Percentiles rank a stretch among this genome's conserved stretches.
Evolutionary conservation across 352 stramenopile genomes (phyloP).

Genomic region (Phytophthora sp.): DNA sequence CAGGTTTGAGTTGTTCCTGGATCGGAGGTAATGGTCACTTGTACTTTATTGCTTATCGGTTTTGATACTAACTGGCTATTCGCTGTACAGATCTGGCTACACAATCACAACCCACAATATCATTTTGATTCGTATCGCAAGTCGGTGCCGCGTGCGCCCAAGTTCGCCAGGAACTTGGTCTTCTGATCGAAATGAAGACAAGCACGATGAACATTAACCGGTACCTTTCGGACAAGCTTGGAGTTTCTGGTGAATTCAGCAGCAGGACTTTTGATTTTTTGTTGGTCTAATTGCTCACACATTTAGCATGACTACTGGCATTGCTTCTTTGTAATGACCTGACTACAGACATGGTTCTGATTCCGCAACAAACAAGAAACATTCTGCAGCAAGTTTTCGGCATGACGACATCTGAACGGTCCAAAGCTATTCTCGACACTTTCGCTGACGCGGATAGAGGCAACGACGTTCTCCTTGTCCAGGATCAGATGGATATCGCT

Average conservation of each 20-base stretch:
- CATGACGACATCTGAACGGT: neutral
- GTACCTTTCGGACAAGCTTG: neutral
- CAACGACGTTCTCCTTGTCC: neutral
- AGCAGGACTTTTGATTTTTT: neutral
- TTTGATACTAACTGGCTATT: neutral
- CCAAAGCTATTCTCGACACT: neutral
- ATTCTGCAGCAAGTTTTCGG: too few species aligned
- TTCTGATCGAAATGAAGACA: slow-evolving; percentile 7
- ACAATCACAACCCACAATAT: neutral
- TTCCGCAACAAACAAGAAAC: too few species aligned
- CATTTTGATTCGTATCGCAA: slow-evolving; percentile 9
- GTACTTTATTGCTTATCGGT: neutral
- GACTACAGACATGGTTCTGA: too few species aligned
- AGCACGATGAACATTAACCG: neutral
- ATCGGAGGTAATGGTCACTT: neutral
- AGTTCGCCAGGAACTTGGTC: slow-evolving; percentile 1
- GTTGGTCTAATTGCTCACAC: too few species aligned
- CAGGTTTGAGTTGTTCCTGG: neutral
- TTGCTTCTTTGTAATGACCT: slow-evolving; percentile 2
- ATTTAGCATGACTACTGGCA: neutral
- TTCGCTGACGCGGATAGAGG: neutral
- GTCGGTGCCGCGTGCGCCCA: neutral
- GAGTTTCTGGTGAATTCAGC: slow-evolving; percentile 2
- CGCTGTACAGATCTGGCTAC: neutral
- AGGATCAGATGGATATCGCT: slow-evolving; percentile 13